Conservation (phyloP, 768 basidiomycete genomes). For the Daedaleopsis sinensis region DNA sequence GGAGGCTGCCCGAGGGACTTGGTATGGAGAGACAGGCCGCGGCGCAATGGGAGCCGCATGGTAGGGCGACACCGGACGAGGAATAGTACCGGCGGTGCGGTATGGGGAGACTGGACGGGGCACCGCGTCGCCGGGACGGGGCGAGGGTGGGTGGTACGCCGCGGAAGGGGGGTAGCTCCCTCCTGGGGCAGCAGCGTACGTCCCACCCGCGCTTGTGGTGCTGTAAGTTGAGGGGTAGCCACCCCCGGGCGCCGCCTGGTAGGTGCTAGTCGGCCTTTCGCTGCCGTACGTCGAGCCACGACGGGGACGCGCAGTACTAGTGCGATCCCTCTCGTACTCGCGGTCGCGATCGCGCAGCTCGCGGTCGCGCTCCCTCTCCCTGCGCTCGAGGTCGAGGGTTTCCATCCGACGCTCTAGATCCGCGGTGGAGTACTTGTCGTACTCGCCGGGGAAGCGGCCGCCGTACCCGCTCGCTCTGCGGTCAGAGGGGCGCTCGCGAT, state of each 20-base stretch:
- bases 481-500: constrained; percentile 22
- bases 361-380: constrained; percentile 17
- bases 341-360: constrained; percentile 21
- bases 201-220: background rate
- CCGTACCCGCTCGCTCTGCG: constrained; percentile 26
- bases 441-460: constrained; percentile 20
- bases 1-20: constrained; percentile 13
- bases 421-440: constrained; percentile 24
- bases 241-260: constrained; percentile 22
- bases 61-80: constrained; percentile 20
- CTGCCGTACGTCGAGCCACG: constrained; percentile 23
- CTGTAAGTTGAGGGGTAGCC: constrained; percentile 4
- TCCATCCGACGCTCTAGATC: constrained; percentile 45
- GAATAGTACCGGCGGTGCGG: background rate
- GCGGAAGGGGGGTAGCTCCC: constrained; percentile 16
- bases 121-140: constrained; percentile 20
- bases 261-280: constrained; percentile 20
- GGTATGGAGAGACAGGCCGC: constrained; percentile 11
- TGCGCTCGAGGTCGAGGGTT: constrained; percentile 26
- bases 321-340: constrained; percentile 20
- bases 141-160: constrained; percentile 20
- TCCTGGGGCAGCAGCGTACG: constrained; percentile 22
- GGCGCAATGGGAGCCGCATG: constrained; percentile 7
- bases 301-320: constrained; percentile 21
- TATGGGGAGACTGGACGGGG: constrained; percentile 6